Percentiles rank a stretch among this genome's conserved stretches.
Conservation (phyloP, 1,139 yeast genomes). For the Yamadazyma dushanensis region DNA sequence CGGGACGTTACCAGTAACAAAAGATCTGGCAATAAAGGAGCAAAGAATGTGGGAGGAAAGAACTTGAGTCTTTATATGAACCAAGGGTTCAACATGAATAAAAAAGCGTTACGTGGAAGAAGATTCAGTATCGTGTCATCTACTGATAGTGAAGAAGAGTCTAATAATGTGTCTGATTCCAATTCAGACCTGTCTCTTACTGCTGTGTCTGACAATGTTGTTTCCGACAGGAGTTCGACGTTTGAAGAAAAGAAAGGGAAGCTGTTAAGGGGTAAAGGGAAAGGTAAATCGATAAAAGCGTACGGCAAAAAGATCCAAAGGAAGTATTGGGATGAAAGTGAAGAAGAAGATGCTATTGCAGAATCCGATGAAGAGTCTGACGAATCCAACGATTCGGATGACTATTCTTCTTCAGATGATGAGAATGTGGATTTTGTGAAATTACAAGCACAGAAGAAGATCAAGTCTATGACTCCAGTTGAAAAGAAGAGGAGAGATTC, state of each 20-base stretch:
- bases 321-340: constrained; percentile 7
- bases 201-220: constrained; percentile 37
- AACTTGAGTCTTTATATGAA: constrained; percentile 28
- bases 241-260: constrained; percentile 9
- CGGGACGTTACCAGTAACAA: constrained; percentile 1
- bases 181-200: constrained; percentile 41
- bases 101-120: constrained; percentile 18
- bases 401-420: constrained; percentile 50
- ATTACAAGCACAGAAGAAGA: constrained; percentile 66
- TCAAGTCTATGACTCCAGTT: constrained; percentile 47
- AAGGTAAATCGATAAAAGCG: constrained; percentile 15
- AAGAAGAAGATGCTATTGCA: constrained; percentile 21
- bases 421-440: constrained; percentile 73
- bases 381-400: constrained; percentile 25
- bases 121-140: constrained; percentile 47
- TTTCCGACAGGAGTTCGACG: constrained; percentile 19
- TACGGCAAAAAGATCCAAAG: constrained; percentile 11
- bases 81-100: constrained; percentile 12
- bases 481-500: constrained; percentile 14
- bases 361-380: constrained; percentile 31
- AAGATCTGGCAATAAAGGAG: constrained; percentile 3
- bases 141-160: constrained; percentile 13
- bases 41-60: constrained; percentile 30
- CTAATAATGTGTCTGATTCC: constrained; percentile 15
- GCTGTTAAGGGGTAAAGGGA: constrained; percentile 13